phyloP scores from a whole-genome alignment of 805 yeast species.

The Candida ulmi region DNA sequence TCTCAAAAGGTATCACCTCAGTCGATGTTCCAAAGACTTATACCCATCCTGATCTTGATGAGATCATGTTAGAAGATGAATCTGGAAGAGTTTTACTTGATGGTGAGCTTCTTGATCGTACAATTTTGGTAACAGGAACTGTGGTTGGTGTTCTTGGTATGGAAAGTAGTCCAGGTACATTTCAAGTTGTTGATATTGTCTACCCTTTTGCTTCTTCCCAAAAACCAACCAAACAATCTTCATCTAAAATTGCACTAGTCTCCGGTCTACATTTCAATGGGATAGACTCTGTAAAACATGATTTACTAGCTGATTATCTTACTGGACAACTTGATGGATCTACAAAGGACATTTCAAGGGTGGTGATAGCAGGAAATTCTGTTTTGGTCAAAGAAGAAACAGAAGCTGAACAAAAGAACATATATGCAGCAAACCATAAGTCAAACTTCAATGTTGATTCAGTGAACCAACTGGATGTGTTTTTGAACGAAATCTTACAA shows the following conservation, averaged over 20 bases:
- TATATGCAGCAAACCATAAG: conserved; percentile 45
- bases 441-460: conserved; percentile 46
- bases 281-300: conserved; percentile 38
- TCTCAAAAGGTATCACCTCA: conserved; percentile 46
- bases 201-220: conserved; percentile 68
- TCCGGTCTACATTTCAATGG: conserved; percentile 69
- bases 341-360: conserved; percentile 34
- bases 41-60: conserved; percentile 50
- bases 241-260: conserved; percentile 54
- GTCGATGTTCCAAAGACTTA: conserved; percentile 40
- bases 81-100: conserved; percentile 77
- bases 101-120: conserved; percentile 48
- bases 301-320: conserved; percentile 62
- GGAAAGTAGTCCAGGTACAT: conserved; percentile 77
- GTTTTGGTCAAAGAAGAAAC: conserved; percentile 25
- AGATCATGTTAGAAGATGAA: conserved; percentile 82
- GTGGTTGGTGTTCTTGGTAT: conserved; percentile 83
- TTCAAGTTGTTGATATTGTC: conserved; percentile 75
- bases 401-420: conserved; percentile 23
- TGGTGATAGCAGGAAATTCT: conserved; percentile 74
- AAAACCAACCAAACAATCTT: conserved; percentile 16
- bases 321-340: conserved; percentile 58
- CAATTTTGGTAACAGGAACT: conserved; percentile 81
- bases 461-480: conserved; percentile 50
- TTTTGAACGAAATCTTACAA: conserved; percentile 48